A percentile compares a stretch with the other conserved stretches of the same genome.
Conservation (phyloP, 2,329 filamentous ascomycete species). For the Graphiopsis chlorocephala region DNA sequence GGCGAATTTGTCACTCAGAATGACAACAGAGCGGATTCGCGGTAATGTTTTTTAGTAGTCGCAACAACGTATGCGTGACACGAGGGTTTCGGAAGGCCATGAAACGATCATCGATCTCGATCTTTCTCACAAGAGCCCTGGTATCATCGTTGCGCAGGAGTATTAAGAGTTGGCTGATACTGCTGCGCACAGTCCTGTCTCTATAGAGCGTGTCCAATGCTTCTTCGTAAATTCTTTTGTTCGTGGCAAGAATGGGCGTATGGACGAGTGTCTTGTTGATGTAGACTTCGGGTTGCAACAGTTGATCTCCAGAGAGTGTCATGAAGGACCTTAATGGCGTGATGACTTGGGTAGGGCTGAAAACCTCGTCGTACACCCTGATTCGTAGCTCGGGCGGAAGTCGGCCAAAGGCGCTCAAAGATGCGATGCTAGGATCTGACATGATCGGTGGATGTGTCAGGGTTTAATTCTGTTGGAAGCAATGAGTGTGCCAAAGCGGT, state of each 20-base stretch:
- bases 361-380: not conserved
- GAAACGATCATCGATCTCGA: not conserved
- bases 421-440: not conserved
- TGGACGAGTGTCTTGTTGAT: not conserved
- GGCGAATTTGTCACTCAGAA: conserved; percentile 8
- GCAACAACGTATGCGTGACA: not conserved
- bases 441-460: no score
- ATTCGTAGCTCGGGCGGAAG: not conserved
- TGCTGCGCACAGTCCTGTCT: not conserved
- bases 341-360: not conserved
- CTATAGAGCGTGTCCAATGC: conserved; percentile 18
- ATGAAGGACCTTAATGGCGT: not conserved
- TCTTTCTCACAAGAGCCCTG: not conserved
- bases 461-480: not conserved
- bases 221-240: conserved; percentile 15
- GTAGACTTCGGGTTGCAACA: not conserved
- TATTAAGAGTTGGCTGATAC: not conserved
- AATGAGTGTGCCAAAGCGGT: not conserved
- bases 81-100: not conserved
- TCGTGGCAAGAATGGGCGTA: conserved; percentile 16
- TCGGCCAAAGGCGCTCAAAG: not conserved
- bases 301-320: not conserved
- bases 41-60: not conserved
- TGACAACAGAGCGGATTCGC: conserved; percentile 3
- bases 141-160: not conserved